A percentile compares a stretch with the other conserved stretches of the same genome.
These are phyloP conservation scores for Plasmodium gonderi DNA, from an alignment of 169 alveolate species.

Conservation along the genomic window DNA sequence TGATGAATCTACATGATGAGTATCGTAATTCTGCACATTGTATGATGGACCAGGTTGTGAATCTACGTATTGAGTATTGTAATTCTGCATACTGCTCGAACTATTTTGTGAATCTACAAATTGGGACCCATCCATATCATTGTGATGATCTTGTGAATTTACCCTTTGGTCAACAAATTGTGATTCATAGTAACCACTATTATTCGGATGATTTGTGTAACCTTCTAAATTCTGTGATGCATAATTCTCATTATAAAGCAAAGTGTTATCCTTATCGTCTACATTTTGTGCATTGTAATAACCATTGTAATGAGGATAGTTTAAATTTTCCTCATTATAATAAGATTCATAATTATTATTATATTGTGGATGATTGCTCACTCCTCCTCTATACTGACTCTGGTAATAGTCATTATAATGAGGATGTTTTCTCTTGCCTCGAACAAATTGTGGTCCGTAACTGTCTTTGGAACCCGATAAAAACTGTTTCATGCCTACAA, in stretches of 20 bases:
- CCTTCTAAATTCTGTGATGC: neutral
- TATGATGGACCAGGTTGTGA: no score
- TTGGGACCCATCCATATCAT: neutral
- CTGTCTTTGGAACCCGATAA: neutral
- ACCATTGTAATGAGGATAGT: neutral
- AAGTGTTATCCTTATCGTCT: neutral
- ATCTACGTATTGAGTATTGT: neutral
- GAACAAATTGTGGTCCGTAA: neutral
- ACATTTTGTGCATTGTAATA: neutral
- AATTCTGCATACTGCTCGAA: neutral
- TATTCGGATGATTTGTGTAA: neutral
- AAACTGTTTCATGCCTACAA: neutral
- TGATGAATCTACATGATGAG: no score
- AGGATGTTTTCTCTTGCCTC: neutral
- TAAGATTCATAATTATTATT: neutral
- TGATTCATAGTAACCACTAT: neutral
- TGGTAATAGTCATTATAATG: neutral
- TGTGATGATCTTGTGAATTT: neutral
- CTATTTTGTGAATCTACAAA: neutral
- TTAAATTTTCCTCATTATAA: neutral
- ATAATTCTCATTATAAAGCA: neutral
- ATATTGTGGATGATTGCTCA: neutral
- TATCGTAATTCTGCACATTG: no score
- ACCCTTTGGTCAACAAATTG: neutral
- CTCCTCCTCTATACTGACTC: neutral